Evolutionary conservation across 805 yeast genomes (phyloP), one percentile per base, ranked within the genome.

Genomic region (Spathaspora arborariae): DNA sequence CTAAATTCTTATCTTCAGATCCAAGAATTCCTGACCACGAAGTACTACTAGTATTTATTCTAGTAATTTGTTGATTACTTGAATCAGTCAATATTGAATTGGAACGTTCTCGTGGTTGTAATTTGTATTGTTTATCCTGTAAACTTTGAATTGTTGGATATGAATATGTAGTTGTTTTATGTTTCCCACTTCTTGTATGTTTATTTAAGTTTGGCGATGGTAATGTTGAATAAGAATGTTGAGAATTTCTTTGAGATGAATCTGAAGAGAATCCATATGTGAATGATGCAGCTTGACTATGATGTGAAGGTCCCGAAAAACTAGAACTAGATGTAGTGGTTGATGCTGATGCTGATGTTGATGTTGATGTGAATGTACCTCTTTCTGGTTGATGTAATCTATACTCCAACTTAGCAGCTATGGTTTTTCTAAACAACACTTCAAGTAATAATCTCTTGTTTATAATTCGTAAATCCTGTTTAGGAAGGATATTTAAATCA

Each of bases 381-480:
- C 9, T 16, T 7, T 15, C 54, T 39, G 47, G 48, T 30, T 60
- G 62, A 15, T 48, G 47, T 41, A 72, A 55, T 36, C 76, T 50
- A 48, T 59, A 72, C 2, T 57, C 68, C 20, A 72, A 59, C 54
- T 72, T 72, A 5, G 74, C 76, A 27, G 74, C 70, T 51, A 70
- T 52, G 1, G 75, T 72, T 46, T 74, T 54, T 47, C 76, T 60
- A n/a, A 72, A 45, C 38, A 72, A 56, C 5, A 68, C 48, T 45
- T 71, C 77, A 24, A 68, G 57, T n/a, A 68, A 54, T 0, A 72
- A 41, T 45, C 58, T 59, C 36, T 56, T 59, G 42, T 70, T 63
- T 42, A 70, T 50, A n/a, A 51, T 47, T 9, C 61, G 58, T 16
- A 60, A 55, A 40, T 70, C 74, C 2, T 41, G 40, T 9, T 56